phyloP scores from a whole-genome alignment of 2,329 filamentous ascomycete species.

The Thyridium curvatum region DNA sequence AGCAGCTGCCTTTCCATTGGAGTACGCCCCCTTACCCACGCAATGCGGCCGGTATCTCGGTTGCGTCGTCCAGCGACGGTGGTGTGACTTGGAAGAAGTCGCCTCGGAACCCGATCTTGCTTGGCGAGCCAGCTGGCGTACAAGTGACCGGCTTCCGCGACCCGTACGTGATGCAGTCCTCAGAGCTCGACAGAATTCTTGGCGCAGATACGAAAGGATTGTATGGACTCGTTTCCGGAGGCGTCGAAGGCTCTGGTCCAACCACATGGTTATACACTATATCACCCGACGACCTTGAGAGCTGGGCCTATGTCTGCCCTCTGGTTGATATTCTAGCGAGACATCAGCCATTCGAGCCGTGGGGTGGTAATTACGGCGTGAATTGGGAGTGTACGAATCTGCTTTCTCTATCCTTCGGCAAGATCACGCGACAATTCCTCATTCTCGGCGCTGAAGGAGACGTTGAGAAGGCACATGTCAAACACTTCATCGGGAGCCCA shows the following conservation, averaged over 20 bases:
- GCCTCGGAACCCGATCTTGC: constrained; percentile 3
- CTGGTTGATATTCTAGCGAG: not conserved
- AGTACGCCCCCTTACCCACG: constrained; percentile 4
- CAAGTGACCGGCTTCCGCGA: constrained; percentile 5
- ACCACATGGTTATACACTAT: constrained; percentile 5
- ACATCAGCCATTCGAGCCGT: constrained; percentile 11
- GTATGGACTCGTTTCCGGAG: constrained; percentile 5
- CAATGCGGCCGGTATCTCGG: constrained; percentile 2
- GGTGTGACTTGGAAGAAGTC: constrained; percentile 4
- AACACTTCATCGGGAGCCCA: too few species aligned
- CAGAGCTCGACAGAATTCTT: not conserved
- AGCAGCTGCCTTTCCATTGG: constrained; percentile 6
- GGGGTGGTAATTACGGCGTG: constrained; percentile 41
- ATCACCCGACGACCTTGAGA: constrained; percentile 2
- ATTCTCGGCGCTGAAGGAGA: constrained; percentile 38
- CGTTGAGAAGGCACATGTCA: not conserved
- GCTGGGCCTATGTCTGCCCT: constrained; percentile 1
- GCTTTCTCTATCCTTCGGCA: constrained; percentile 26
- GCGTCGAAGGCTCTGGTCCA: constrained; percentile 2
- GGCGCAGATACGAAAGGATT: not conserved
- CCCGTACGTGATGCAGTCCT: constrained; percentile 3
- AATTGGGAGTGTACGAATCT: constrained; percentile 47
- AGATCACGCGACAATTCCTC: constrained; percentile 28
- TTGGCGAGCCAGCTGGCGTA: constrained; percentile 2
- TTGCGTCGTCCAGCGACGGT: constrained; percentile 2